Percentiles rank a stretch among this genome's conserved stretches.
These are phyloP conservation scores for Citrus hindsii DNA, from an alignment of 345 rosid genomes.

Conservation along the genomic window DNA sequence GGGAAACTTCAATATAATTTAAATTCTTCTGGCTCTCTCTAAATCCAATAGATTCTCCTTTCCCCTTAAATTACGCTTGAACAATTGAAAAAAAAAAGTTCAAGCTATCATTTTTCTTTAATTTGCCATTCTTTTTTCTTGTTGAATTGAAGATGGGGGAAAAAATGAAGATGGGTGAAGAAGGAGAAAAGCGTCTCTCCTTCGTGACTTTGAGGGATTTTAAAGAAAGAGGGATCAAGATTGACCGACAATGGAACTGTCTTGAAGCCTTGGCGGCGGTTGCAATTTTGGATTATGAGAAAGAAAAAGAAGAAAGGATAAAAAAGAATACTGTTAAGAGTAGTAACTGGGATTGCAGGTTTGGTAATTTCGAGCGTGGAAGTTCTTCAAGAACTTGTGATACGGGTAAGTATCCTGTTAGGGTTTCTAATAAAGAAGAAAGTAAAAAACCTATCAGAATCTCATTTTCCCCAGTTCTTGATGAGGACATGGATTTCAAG, in stretches of 20 bases:
- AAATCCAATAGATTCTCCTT: neutral
- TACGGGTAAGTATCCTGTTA: neutral
- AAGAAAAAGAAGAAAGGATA: neutral
- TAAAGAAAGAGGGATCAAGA: neutral
- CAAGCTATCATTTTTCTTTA: neutral
- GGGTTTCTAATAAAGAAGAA: neutral
- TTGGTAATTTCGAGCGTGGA: neutral
- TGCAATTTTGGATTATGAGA: neutral
- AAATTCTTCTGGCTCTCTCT: neutral
- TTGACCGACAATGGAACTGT: neutral
- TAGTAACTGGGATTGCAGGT: neutral
- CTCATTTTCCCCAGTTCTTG: neutral
- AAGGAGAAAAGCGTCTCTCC: neutral
- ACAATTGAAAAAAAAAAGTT: too few relatives aligned
- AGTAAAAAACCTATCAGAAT: neutral
- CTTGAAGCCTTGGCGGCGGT: neutral
- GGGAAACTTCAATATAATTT: neutral
- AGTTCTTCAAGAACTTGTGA: neutral
- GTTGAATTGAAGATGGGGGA: neutral
- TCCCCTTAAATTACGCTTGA: neutral
- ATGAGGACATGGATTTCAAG: neutral
- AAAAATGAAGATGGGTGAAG: neutral
- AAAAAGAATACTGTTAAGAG: neutral
- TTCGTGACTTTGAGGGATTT: neutral
- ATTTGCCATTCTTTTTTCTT: neutral